Percentiles rank a stretch among this genome's conserved stretches.
phyloP scores from a whole-genome alignment of 495 filamentous ascomycete species.

The Evernia prunastri region DNA sequence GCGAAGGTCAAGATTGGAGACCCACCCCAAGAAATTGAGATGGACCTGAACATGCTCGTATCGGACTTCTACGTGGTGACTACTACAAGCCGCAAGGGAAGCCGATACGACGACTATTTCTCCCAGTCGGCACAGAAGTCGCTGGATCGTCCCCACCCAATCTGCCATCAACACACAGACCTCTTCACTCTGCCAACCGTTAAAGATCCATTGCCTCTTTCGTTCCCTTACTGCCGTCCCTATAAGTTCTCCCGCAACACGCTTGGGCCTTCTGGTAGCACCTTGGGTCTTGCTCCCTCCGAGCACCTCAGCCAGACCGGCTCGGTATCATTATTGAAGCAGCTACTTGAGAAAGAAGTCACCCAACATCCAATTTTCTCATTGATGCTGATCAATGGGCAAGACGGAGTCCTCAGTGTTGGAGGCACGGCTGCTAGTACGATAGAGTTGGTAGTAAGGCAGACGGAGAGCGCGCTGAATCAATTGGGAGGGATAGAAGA shows the following conservation, averaged over 20 bases:
- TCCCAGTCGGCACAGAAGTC: slow-evolving; percentile 27
- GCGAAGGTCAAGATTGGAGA: slow-evolving; percentile 28
- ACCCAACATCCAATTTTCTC: slow-evolving; percentile 30
- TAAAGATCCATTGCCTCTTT: slow-evolving; percentile 25
- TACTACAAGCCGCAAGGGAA: slow-evolving; percentile 32
- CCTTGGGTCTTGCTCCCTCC: slow-evolving; percentile 31
- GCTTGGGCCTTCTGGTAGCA: slow-evolving; percentile 28
- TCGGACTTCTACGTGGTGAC: slow-evolving; percentile 31
- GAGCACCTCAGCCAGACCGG: slow-evolving; percentile 30
- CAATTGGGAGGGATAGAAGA: slow-evolving; percentile 22
- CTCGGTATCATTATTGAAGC: slow-evolving; percentile 24
- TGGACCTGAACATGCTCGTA: slow-evolving; percentile 34
- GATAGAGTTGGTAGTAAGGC: slow-evolving; percentile 24
- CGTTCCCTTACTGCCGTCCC: slow-evolving; percentile 33
- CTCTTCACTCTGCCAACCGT: slow-evolving; percentile 29
- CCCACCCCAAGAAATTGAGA: slow-evolving; percentile 29
- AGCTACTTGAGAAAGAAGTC: slow-evolving; percentile 27
- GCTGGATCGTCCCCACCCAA: slow-evolving; percentile 26
- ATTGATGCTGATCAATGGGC: slow-evolving; percentile 30
- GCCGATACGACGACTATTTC: slow-evolving; percentile 29
- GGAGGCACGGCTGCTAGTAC: slow-evolving; percentile 30
- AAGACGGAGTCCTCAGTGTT: slow-evolving; percentile 32
- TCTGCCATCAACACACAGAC: slow-evolving; percentile 28
- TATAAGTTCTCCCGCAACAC: slow-evolving; percentile 28
- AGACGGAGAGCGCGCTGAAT: slow-evolving; percentile 28